Evolutionary conservation across 148 eudicot genomes (phyloP).

Genomic region (Amaranthus hypochondriacus): DNA sequence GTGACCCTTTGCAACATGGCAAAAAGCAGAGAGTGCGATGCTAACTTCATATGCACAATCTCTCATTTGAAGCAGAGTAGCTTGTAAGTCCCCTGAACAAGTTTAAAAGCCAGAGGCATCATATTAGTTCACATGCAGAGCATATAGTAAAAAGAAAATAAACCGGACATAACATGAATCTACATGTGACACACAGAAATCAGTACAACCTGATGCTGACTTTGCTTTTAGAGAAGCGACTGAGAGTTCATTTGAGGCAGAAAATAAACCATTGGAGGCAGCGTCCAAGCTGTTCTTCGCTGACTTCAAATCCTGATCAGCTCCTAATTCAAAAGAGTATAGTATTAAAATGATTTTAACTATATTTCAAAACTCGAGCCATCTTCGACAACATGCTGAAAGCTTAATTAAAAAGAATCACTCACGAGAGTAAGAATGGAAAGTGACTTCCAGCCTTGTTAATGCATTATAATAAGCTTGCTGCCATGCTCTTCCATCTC

Average conservation of each 20-base stretch:
- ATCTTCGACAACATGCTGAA: background rate
- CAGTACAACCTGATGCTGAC: constrained; percentile 71
- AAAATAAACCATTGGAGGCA: constrained; percentile 64
- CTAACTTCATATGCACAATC: constrained; percentile 88
- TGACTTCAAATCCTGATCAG: constrained; percentile 83
- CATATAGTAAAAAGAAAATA: background rate
- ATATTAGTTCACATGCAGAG: constrained; percentile 8
- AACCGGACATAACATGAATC: background rate
- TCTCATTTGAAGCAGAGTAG: constrained; percentile 80
- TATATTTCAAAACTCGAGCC: constrained; percentile 2
- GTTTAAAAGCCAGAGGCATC: constrained; percentile 16
- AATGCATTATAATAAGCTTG: constrained; percentile 70
- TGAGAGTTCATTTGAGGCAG: constrained; percentile 74
- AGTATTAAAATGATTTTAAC: background rate
- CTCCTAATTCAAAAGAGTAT: constrained; percentile 39
- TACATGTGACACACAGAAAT: background rate
- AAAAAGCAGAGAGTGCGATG: constrained; percentile 65
- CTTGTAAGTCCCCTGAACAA: constrained; percentile 75
- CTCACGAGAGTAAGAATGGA: constrained; percentile 82
- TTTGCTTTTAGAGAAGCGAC: constrained; percentile 72
- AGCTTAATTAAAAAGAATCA: constrained; percentile 9
- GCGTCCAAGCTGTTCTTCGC: constrained; percentile 80
- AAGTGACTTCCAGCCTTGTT: constrained; percentile 68
- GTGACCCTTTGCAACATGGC: constrained; percentile 54
- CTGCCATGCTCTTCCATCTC: constrained; percentile 82